Percentiles rank a stretch among this genome's conserved stretches.
Conservation (phyloP, 441 rosid species). For the Pelargonium fulgidum region DNA sequence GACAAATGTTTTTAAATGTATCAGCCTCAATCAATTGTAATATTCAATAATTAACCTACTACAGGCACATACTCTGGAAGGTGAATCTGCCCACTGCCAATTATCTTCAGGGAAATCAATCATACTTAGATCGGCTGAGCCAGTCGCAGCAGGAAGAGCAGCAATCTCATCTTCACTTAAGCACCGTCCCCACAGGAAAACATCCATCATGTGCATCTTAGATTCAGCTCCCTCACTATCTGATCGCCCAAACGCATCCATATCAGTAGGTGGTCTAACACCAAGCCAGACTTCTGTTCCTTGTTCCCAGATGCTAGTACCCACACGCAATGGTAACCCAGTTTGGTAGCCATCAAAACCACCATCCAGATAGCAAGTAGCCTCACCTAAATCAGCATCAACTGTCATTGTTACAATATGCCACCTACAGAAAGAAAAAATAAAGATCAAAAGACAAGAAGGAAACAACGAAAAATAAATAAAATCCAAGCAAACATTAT, state of each 20-base stretch:
- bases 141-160: constrained; percentile 69
- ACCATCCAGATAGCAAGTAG: constrained; percentile 95
- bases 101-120: constrained; percentile 85
- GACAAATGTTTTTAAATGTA: constrained; percentile 13
- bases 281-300: constrained; percentile 97
- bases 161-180: constrained; percentile 91
- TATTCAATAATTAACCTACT: constrained; percentile 15
- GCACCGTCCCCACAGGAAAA: constrained; percentile 97
- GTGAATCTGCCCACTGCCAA: constrained; percentile 99
- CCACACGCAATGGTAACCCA: constrained; percentile 60
- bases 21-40: constrained; percentile 11
- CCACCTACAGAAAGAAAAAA: constrained; percentile 61
- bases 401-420: constrained; percentile 96
- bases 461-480: background rate
- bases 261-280: constrained; percentile 83
- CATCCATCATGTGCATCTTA: constrained; percentile 99
- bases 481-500: background rate
- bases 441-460: constrained; percentile 9
- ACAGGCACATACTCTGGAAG: constrained; percentile 65
- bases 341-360: constrained; percentile 90
- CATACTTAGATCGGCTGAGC: constrained; percentile 70
- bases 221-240: constrained; percentile 99
- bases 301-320: constrained; percentile 80
- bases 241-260: constrained; percentile 97
- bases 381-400: constrained; percentile 95